Percentiles rank a stretch among this genome's conserved stretches.
Conservation (phyloP, 352 stramenopile species). For the Phytopythium delawarense region DNA sequence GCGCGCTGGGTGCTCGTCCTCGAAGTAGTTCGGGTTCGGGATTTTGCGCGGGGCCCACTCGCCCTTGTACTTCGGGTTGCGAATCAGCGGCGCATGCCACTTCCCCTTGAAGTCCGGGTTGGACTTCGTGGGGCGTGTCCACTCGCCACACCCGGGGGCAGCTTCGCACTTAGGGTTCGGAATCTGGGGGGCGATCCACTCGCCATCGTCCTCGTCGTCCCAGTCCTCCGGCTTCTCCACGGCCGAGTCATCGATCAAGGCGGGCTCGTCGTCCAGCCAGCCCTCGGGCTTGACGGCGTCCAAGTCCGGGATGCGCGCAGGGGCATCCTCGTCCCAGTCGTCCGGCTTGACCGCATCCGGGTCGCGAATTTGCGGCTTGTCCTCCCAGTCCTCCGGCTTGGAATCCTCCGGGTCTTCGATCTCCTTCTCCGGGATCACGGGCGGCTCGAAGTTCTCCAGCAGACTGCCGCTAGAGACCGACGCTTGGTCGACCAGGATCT, state of each 20-base stretch:
- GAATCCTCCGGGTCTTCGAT: slow-evolving; percentile 91
- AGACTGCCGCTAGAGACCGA: slow-evolving; percentile 81
- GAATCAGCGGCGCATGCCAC: slow-evolving; percentile 87
- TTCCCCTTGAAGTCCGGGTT: slow-evolving; percentile 94
- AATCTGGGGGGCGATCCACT: slow-evolving; percentile 88
- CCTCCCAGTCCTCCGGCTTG: slow-evolving; percentile 93
- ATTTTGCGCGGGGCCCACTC: slow-evolving; percentile 90
- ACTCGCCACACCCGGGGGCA: slow-evolving; percentile 89
- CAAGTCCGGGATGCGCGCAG: slow-evolving; percentile 79
- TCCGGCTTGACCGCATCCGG: slow-evolving; percentile 84
- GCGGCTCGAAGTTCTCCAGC: slow-evolving; percentile 77
- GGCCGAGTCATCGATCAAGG: slow-evolving; percentile 76
- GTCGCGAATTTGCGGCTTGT: slow-evolving; percentile 87
- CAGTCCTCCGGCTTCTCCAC: slow-evolving; percentile 90
- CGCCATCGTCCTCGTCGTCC: slow-evolving; percentile 92
- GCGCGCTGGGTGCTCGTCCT: slow-evolving; percentile 69
- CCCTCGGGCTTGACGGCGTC: slow-evolving; percentile 85
- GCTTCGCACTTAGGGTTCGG: slow-evolving; percentile 85
- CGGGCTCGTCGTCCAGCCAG: slow-evolving; percentile 87
- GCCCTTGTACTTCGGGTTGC: slow-evolving; percentile 92
- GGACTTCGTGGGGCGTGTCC: slow-evolving; percentile 77
- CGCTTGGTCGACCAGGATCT: slow-evolving; percentile 90
- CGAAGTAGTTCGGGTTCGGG: slow-evolving; percentile 87
- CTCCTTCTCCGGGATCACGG: slow-evolving; percentile 85
- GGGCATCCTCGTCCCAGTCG: slow-evolving; percentile 92